A percentile compares a stretch with the other conserved stretches of the same genome.
These are phyloP conservation scores for Candida tetrigidarum DNA, from an alignment of 1,139 yeast species.

Conservation along the genomic window DNA sequence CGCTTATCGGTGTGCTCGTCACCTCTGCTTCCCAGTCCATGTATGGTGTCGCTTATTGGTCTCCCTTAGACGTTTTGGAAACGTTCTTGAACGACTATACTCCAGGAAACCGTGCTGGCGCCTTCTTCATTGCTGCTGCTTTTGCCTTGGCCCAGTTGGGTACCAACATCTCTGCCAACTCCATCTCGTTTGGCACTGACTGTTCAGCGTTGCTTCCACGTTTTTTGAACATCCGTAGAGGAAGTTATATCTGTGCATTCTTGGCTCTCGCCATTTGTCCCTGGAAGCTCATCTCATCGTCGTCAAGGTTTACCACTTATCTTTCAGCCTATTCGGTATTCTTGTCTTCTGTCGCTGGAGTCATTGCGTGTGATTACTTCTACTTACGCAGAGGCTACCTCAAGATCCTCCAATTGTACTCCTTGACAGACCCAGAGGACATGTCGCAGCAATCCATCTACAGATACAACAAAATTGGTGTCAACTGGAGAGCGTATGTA, in stretches of 20 bases:
- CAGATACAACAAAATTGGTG: conserved; percentile 63
- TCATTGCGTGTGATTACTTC: conserved; percentile 76
- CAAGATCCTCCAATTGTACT: conserved; percentile 65
- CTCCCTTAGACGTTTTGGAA: conserved; percentile 78
- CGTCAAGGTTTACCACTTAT: conserved; percentile 81
- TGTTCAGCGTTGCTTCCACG: conserved; percentile 83
- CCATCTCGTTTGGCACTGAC: conserved; percentile 90
- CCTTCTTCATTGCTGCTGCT: conserved; percentile 75
- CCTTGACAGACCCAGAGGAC: conserved; percentile 39
- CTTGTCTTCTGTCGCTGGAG: conserved; percentile 87
- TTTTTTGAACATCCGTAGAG: conserved; percentile 79
- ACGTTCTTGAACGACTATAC: conserved; percentile 64
- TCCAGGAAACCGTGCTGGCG: conserved; percentile 75
- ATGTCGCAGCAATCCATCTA: conserved; percentile 45
- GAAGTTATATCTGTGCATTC: conserved; percentile 78
- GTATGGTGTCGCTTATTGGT: conserved; percentile 79
- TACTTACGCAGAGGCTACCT: conserved; percentile 76
- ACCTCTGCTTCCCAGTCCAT: conserved; percentile 77
- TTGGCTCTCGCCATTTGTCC: conserved; percentile 84
- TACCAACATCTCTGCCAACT: conserved; percentile 90
- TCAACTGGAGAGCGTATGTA: conserved; percentile 80
- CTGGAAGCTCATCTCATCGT: conserved; percentile 79
- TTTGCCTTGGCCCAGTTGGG: conserved; percentile 89
- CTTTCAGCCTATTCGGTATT: conserved; percentile 87
- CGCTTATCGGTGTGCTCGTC: conserved; percentile 84